A percentile compares a stretch with the other conserved stretches of the same genome.
Evolutionary conservation across 2,329 filamentous ascomycete species (phyloP).

Genomic region (Calonectria fujianensis): DNA sequence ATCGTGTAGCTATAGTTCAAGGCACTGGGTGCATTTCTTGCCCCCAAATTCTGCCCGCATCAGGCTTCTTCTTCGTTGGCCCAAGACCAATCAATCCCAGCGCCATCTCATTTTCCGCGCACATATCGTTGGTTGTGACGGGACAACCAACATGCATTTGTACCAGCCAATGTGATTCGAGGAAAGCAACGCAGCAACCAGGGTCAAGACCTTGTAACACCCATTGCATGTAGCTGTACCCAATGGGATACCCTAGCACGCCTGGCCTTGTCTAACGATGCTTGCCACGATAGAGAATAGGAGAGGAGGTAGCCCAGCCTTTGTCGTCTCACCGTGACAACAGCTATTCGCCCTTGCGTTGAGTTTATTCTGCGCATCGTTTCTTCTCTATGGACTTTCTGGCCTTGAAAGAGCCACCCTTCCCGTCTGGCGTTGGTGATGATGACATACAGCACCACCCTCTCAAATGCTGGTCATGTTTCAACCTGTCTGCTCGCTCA

Average conservation of each 20-base stretch:
- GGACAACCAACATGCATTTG: background rate
- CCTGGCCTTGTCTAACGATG: background rate
- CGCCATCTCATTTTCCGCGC: no score
- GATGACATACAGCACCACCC: slow-evolving; percentile 41
- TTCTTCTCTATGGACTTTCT: background rate
- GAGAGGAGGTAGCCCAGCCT: background rate
- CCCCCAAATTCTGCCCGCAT: background rate
- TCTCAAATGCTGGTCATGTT: slow-evolving; percentile 43
- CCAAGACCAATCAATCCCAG: no score
- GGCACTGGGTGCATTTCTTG: background rate
- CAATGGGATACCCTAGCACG: background rate
- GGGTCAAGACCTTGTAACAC: background rate
- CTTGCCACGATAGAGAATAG: background rate
- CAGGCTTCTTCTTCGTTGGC: background rate
- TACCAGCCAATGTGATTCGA: background rate
- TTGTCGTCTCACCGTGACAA: background rate
- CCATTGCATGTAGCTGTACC: background rate
- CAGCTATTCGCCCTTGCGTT: background rate
- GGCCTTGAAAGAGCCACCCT: slow-evolving; percentile 22
- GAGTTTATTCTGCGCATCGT: background rate
- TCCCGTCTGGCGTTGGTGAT: slow-evolving; percentile 36
- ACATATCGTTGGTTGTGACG: background rate
- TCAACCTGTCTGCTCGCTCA: slow-evolving; percentile 47
- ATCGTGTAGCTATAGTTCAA: background rate
- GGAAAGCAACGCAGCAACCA: background rate